Conservation (phyloP, 129 eudicot species). For the Deinandra increscens region DNA sequence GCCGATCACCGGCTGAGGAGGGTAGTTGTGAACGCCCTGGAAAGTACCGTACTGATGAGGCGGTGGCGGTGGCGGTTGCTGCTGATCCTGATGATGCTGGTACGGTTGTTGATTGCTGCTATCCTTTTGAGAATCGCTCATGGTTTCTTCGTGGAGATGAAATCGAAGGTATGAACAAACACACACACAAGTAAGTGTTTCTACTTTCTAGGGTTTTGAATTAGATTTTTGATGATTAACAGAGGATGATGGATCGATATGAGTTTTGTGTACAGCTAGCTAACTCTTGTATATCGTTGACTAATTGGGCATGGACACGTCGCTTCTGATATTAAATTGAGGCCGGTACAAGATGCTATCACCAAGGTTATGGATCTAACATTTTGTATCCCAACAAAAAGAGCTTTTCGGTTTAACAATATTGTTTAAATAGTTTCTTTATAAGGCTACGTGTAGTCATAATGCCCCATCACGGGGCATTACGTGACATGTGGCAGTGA, state of each 20-base stretch:
- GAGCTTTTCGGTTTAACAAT: too few relatives aligned
- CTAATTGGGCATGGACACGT: constrained; percentile 29
- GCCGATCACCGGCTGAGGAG: constrained; percentile 69
- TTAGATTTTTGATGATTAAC: constrained; percentile 21
- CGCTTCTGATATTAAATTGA: not conserved
- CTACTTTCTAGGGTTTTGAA: constrained; percentile 33
- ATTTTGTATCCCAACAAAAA: too few relatives aligned
- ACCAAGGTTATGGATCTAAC: not conserved
- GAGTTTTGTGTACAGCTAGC: constrained; percentile 10
- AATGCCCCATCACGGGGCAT: too few relatives aligned
- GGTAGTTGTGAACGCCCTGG: constrained; percentile 74
- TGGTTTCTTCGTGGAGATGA: constrained; percentile 14
- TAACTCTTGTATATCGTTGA: constrained; percentile 9
- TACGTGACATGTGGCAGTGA: too few relatives aligned
- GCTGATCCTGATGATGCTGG: constrained; percentile 33
- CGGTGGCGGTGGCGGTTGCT: constrained; percentile 38
- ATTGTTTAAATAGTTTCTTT: too few relatives aligned
- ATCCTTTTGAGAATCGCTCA: constrained; percentile 62
- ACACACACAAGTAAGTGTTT: not conserved
- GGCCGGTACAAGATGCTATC: not conserved
- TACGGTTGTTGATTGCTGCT: constrained; percentile 14
- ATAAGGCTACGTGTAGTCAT: too few relatives aligned
- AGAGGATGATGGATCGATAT: constrained; percentile 8
- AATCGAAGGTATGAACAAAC: not conserved
- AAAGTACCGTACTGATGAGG: constrained; percentile 76